Evolutionary conservation across 2,329 filamentous ascomycete species (phyloP), one percentile per base, ranked within the genome.

Genomic region (Gaeumannomyces sp.): DNA sequence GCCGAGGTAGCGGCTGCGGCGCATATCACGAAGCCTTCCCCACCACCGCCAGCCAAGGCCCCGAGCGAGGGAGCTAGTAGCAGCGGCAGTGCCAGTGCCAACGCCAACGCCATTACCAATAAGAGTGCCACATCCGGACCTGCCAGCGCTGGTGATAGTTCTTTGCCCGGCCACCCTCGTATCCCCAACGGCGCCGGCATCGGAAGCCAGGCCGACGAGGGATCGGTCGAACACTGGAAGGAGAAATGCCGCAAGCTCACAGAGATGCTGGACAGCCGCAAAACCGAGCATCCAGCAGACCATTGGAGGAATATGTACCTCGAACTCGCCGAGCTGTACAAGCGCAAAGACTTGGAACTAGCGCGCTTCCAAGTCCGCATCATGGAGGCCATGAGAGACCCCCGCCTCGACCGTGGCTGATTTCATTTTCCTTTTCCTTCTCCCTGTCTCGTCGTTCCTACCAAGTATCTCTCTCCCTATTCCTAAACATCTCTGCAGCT

Each of bases 311-410:
- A 73, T 60, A 83, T 79, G 67, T 87, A 87, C 68, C 77, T 76
- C 59, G 81, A 85, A 64, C 77, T 90, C 69, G 81, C 89, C 71
- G 82, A 82, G 58, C 80, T 82, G 67, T 80, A 90, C 70, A 81
- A 81, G 71, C 82, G 84, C 66, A 81, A 82, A 66, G 86, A 89
- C 69, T 81, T 81, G 69, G 80, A 82, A 69, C 73, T 84, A 63
- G 71, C 73, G 64, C 74, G 76, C 57, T 70, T 85, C 65, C 79
- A 77, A 69, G 74, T 73, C 56, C 77, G 72, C 35, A 73, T 86
- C 59, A 70, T 83, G 65, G 74, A 77, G 64, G 71, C 75, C 22
- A 65, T 80, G 33, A 70, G 68, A n/a, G 65, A 66, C 5, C 65
- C 64, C 19, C 61, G 45, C 19, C 22, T 58, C 28, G 57, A 60